Evolutionary conservation across 2,329 filamentous ascomycete genomes (phyloP), one percentile per base, ranked within the genome.

Genomic region (Calonectria honghensis): DNA sequence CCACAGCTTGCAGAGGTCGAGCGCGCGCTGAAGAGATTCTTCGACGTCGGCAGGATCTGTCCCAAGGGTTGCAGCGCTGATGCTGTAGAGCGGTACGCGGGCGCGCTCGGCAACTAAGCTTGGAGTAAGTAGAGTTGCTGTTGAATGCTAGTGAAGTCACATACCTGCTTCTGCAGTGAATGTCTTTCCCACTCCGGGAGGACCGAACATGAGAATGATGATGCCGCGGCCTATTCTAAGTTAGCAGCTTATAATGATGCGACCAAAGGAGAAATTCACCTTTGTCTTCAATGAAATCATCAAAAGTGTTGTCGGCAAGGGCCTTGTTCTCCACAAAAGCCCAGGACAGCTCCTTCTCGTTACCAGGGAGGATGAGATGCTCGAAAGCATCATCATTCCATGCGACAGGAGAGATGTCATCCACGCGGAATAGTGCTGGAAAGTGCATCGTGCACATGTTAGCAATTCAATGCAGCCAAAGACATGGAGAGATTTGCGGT

Each of bases 171-270:
- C 81, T 24, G 80, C 81, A 3, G 81, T 82, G 2, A 77, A 78
- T 0, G 81, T 82, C 61, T 83, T 83, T 4, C 81, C 81, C 14
- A 82, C 81, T 7, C 81, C 80, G 0, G 81, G 80, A 7, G 77
- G 81, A 4, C 81, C 82, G 45, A 81, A 81, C 9, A 83, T 75
- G 10, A 83, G 76, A 11, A 83, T 77, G 2, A 83, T 80, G 24
- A 81, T 75, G 0, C 82, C 81, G 7, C 61, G 50, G 10, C 66
- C 71, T 73, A 20, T 50, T 6, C 1, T 45, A 11, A 32, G 13
- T 39, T 35, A 61, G 66, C 35, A 50, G 18, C 5, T 2, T 20
- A 5, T 20, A n/a, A 11, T 24, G 14, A 31, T 7, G 6, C 13
- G 2, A n/a, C 16, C 20, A 52, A 16, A n/a, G 37, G 29, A 14